A percentile compares a stretch with the other conserved stretches of the same genome.
phyloP scores from a whole-genome alignment of 2,329 filamentous ascomycete genomes.

The Alternaria metachromatica region DNA sequence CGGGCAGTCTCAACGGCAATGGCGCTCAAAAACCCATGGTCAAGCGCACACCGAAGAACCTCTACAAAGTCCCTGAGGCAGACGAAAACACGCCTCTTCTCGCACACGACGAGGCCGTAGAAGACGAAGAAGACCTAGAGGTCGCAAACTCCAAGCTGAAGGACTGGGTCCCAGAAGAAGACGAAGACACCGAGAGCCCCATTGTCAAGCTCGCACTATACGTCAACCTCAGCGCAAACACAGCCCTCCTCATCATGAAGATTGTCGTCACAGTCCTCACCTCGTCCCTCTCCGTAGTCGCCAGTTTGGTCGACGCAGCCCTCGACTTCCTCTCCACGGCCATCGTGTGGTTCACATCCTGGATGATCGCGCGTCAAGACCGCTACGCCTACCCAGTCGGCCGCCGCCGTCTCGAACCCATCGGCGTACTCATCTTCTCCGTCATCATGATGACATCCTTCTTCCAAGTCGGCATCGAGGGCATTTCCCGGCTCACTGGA shows the following conservation, averaged over 20 bases:
- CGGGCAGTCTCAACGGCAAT: constrained; percentile 34
- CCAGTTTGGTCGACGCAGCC: constrained; percentile 78
- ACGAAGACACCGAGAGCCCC: constrained; percentile 74
- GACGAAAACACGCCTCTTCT: constrained; percentile 71
- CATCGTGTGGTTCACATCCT: constrained; percentile 80
- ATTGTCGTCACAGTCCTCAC: constrained; percentile 78
- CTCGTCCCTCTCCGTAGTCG: constrained; percentile 80
- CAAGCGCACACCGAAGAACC: constrained; percentile 74
- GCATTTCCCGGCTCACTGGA: constrained; percentile 67
- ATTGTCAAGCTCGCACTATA: constrained; percentile 89
- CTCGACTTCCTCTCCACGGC: constrained; percentile 82
- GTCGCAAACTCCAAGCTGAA: constrained; percentile 64
- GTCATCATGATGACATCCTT: constrained; percentile 89
- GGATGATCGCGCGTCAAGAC: constrained; percentile 75
- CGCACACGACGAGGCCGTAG: constrained; percentile 50
- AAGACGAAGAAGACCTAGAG: constrained; percentile 47
- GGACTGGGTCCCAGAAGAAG: constrained; percentile 71
- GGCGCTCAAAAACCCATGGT: constrained; percentile 38
- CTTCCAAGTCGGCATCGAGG: constrained; percentile 76
- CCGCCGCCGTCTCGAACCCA: constrained; percentile 75
- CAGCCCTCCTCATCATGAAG: constrained; percentile 76
- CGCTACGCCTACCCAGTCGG: constrained; percentile 81
- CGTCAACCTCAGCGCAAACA: constrained; percentile 81
- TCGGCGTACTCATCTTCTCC: constrained; percentile 80
- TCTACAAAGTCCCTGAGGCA: constrained; percentile 73